Evolutionary conservation across 495 filamentous ascomycete genomes (phyloP).

Genomic region (Neurospora discreta): DNA sequence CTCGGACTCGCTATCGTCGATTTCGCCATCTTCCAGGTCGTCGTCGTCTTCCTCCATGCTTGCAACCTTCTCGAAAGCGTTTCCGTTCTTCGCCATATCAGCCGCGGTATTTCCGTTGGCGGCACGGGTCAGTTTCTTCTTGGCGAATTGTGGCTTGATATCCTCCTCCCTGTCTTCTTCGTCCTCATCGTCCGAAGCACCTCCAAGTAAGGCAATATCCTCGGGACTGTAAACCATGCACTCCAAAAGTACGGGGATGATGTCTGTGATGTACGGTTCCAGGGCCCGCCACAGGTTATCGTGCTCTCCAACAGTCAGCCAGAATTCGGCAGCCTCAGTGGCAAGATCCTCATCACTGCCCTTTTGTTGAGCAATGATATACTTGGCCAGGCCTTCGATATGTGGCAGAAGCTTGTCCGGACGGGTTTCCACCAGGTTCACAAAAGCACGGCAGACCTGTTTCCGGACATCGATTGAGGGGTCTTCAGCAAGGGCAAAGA

Average conservation of each 20-base stretch:
- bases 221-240: slow-evolving; percentile 97
- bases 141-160: slow-evolving; percentile 87
- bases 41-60: slow-evolving; percentile 63
- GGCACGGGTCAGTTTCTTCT: slow-evolving; percentile 44
- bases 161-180: slow-evolving; percentile 83
- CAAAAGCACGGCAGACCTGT: slow-evolving; percentile 87
- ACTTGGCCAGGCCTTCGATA: slow-evolving; percentile 80
- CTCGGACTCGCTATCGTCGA: slow-evolving; percentile 68
- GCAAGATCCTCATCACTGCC: slow-evolving; percentile 86
- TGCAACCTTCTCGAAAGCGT: slow-evolving; percentile 37
- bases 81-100: slow-evolving; percentile 38
- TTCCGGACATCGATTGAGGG: slow-evolving; percentile 65
- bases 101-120: slow-evolving; percentile 40
- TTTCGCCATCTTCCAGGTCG: slow-evolving; percentile 80
- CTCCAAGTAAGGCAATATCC: slow-evolving; percentile 74
- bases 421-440: slow-evolving; percentile 79
- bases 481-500: slow-evolving; percentile 74
- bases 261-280: slow-evolving; percentile 66
- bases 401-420: slow-evolving; percentile 86
- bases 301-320: slow-evolving; percentile 88
- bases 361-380: slow-evolving; percentile 81
- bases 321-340: slow-evolving; percentile 94
- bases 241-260: slow-evolving; percentile 81
- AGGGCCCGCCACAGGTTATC: slow-evolving; percentile 60
- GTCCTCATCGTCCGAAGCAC: slow-evolving; percentile 80